A percentile compares a stretch with the other conserved stretches of the same genome.
Evolutionary conservation across 1,284 basidiomycete species (phyloP).

Genomic region (Mycena sp.): DNA sequence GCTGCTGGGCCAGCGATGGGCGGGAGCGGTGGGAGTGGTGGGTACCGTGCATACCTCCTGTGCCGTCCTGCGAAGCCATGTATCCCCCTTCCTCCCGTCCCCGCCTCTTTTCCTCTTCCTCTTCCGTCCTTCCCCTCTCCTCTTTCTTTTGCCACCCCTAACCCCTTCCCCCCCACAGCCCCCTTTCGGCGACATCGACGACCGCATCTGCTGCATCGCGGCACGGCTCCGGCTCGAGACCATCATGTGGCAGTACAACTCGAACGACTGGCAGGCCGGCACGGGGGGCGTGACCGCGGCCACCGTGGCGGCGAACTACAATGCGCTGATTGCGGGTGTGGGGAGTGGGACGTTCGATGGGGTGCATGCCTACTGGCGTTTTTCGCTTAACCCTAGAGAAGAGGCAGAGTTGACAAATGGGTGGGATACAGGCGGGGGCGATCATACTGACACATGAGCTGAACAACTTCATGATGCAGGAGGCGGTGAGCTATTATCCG

Average conservation of each 20-base stretch:
- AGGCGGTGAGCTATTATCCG: constrained; percentile 35
- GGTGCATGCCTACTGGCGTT: constrained; percentile 9
- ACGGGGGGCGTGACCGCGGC: constrained; percentile 5
- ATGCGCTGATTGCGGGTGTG: constrained; percentile 18
- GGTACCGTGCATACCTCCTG: too few species aligned
- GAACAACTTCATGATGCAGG: constrained; percentile 39
- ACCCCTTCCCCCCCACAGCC: constrained; percentile 36
- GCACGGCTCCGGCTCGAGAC: constrained; percentile 36
- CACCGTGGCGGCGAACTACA: constrained; percentile 28
- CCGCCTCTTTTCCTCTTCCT: too few species aligned
- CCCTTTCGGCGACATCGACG: constrained; percentile 51
- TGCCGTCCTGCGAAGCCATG: too few species aligned
- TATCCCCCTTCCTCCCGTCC: too few species aligned
- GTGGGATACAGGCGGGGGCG: constrained; percentile 15
- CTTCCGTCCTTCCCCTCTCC: too few species aligned
- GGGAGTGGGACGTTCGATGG: constrained; percentile 27
- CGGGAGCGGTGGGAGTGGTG: too few species aligned
- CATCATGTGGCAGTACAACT: constrained; percentile 32
- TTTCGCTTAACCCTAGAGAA: not conserved
- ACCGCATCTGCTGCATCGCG: constrained; percentile 63
- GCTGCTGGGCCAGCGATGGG: too few species aligned
- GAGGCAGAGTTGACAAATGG: not conserved
- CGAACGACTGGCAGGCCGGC: constrained; percentile 28
- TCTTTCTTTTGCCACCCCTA: too few species aligned
- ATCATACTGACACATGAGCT: constrained; percentile 36